A percentile compares a stretch with the other conserved stretches of the same genome.
phyloP scores from a whole-genome alignment of 2,329 filamentous ascomycete species.

The Fusarium haematococcum region DNA sequence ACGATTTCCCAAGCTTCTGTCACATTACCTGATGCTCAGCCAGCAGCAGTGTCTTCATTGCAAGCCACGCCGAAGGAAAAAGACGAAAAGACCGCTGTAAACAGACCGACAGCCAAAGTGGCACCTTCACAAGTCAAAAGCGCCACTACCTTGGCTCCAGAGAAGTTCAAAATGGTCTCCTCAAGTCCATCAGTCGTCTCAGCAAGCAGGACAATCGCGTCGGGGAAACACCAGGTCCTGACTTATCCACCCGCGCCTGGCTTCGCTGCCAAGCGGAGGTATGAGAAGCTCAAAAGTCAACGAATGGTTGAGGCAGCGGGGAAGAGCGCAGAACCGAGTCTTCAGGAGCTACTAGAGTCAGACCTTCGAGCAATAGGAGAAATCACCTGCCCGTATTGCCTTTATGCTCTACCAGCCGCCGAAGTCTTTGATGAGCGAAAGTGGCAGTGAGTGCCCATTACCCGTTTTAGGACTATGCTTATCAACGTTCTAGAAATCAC shows the following conservation, averaged over 20 bases:
- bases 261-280: neutral
- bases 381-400: conserved; percentile 26
- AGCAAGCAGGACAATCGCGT: conserved; percentile 1
- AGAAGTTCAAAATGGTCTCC: neutral
- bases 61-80: neutral
- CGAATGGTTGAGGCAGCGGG: neutral
- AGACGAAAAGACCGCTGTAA: neutral
- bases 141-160: conserved; percentile 5
- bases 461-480: neutral
- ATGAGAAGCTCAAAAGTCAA: neutral
- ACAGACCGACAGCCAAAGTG: neutral
- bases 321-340: neutral
- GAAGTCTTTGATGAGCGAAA: conserved; percentile 17
- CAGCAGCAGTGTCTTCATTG: neutral
- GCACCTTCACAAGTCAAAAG: neutral
- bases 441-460: conserved; percentile 16
- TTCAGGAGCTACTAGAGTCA: conserved; percentile 2
- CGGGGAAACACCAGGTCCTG: neutral
- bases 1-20: neutral
- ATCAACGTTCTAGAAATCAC: neutral
- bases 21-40: neutral
- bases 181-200: conserved; percentile 11
- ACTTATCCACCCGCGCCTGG: conserved; percentile 10
- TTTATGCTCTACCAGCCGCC: conserved; percentile 4
- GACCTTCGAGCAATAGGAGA: conserved; percentile 8